Evolutionary conservation across 1,284 basidiomycete species (phyloP), one percentile per base, ranked within the genome.

Genomic region (Papiliotrema fonsecae): DNA sequence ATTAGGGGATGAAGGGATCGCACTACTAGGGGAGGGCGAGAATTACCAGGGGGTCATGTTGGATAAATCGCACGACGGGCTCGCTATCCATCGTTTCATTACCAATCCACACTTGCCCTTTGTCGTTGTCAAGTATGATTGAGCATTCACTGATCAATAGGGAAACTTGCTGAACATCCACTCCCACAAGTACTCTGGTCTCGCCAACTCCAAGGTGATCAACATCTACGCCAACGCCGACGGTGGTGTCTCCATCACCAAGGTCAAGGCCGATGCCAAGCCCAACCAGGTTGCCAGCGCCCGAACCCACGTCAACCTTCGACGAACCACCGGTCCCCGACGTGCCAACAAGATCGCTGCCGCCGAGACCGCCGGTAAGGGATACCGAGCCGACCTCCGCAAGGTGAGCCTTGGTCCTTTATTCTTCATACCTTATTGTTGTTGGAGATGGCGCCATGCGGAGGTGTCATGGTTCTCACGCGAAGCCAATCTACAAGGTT

Each of bases 141-240:
- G n/a, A n/a, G n/a, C n/a, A n/a, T n/a, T n/a, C n/a, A n/a, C n/a
- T n/a, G n/a, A n/a, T n/a, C 34, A 22, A 26, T 62, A 89, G 86
- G 88, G 86, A 60, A 92, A 92, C 80, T 81, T 91, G 70, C 76
- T 79, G 53, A 91, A 88, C 78, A 65, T 88, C 61, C 86, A 91
- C 78, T 91, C 89, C 26, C 79, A 81, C 79, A 92, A 91, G 73
- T 91, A 82, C 79, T 92, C 89, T 54, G 88, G 88, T 56, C 78
- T 92, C 58, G 82, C 84, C 65, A 90, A 92, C 79, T 57, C 77
- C 61, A 90, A 88, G 83, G 87, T 81, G 47, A 79, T 91, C 72
- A 77, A 79, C 73, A 80, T 91, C 62, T 66, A 76, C 48, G 80
- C 83, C 54, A 77, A 79, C 41, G 73, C 78, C 51, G 75, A 79